Evolutionary conservation across 768 basidiomycete genomes (phyloP).

Genomic region (Tephrocybe sp.): DNA sequence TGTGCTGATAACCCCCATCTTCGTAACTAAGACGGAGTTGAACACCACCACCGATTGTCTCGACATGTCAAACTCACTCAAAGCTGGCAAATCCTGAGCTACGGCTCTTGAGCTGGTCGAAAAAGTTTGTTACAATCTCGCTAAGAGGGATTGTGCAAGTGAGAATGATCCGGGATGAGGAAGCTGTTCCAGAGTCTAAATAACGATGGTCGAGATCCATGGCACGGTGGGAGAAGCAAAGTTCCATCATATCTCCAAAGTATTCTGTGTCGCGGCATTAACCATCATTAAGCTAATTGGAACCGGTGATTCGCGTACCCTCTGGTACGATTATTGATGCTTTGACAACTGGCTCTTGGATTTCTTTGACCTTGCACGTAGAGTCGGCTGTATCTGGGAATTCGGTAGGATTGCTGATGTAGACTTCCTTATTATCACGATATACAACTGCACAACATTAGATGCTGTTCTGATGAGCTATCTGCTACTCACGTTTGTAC

Average conservation of each 20-base stretch:
- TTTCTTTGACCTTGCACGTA: constrained; percentile 59
- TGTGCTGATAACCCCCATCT: constrained; percentile 83
- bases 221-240: constrained; percentile 85
- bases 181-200: constrained; percentile 57
- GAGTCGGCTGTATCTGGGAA: constrained; percentile 84
- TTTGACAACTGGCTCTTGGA: constrained; percentile 92
- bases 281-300: not conserved
- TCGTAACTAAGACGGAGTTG: constrained; percentile 70
- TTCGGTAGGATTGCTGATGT: constrained; percentile 91
- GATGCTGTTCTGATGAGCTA: constrained; percentile 2
- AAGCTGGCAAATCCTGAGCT: constrained; percentile 92
- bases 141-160: constrained; percentile 84
- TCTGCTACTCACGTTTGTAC: constrained; percentile 63
- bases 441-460: constrained; percentile 62
- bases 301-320: constrained; percentile 41
- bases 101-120: constrained; percentile 90
- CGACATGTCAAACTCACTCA: constrained; percentile 53
- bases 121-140: constrained; percentile 95
- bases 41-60: not conserved
- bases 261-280: constrained; percentile 58
- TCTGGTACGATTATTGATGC: constrained; percentile 95
- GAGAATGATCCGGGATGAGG: constrained; percentile 72
- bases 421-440: constrained; percentile 53
- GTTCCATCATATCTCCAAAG: constrained; percentile 94
- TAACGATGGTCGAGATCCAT: constrained; percentile 83